These are phyloP conservation scores for Apiospora kogelbergensis DNA, from an alignment of 2,329 filamentous ascomycete genomes.

Conservation along the genomic window DNA sequence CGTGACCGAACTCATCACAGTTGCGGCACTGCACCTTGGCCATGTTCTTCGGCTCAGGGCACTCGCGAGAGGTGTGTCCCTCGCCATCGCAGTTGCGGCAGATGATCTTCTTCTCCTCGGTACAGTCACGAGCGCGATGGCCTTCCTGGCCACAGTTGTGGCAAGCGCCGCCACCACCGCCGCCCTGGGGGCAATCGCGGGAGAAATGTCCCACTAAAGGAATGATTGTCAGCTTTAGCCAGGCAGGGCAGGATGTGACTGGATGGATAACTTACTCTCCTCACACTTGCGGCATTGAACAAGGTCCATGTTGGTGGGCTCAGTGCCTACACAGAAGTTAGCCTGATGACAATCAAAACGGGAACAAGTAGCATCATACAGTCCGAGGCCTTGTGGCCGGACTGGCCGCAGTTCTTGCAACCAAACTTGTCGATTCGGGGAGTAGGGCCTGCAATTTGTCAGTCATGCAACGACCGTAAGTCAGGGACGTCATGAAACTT, in stretches of 20 bases:
- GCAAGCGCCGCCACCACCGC: conserved; percentile 50
- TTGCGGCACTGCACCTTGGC: conserved; percentile 47
- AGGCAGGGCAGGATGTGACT: not conserved
- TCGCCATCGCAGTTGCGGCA: conserved; percentile 62
- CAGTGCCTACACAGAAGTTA: conserved; percentile 36
- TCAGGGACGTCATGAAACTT: conserved; percentile 27
- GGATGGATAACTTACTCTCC: conserved; percentile 46
- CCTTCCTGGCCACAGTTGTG: conserved; percentile 66
- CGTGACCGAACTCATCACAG: conserved; percentile 52
- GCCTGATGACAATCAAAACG: not conserved
- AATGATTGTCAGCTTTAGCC: conserved; percentile 14
- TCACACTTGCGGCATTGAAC: conserved; percentile 67
- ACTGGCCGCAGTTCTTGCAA: conserved; percentile 67
- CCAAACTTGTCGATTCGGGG: conserved; percentile 63
- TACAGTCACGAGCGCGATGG: conserved; percentile 54
- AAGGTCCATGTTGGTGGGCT: conserved; percentile 60
- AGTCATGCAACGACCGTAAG: conserved; percentile 19
- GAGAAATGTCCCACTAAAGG: conserved; percentile 58
- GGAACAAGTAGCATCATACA: conserved; percentile 38
- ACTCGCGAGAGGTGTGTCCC: conserved; percentile 64
- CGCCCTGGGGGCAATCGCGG: conserved; percentile 62
- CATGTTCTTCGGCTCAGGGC: conserved; percentile 47
- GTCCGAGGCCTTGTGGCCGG: conserved; percentile 50
- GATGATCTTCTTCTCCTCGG: conserved; percentile 44
- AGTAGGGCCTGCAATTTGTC: conserved; percentile 46